Base-by-base conservation (phyloP, 164 flowering plant genomes). In the Annona cherimola region DNA sequence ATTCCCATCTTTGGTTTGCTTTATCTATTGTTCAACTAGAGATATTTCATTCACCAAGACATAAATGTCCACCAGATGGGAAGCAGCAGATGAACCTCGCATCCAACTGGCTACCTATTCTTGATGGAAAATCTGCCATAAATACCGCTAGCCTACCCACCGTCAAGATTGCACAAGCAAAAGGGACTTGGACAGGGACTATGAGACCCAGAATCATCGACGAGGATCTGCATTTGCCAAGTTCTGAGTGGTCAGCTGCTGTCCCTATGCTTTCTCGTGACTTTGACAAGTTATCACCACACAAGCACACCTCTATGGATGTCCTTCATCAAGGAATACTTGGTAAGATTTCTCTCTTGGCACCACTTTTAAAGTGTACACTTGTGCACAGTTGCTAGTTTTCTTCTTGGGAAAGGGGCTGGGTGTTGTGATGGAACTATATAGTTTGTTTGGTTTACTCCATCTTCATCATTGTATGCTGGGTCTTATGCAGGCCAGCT, bases 241-340 rank as follows among this genome's bases (percentile, higher is more conserved):
- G 73, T 72, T 76, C 63, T 46, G 71, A 79, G 67, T 71, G 70
- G 61, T 74, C 81, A 16, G 77, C 71, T 71, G 60, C 78, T 57
- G 61, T 79, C 41, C 45, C 78, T 67, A 60, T 54, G 55, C 76
- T 71, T 57, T 45, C 41, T 77, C 75, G 71, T 55, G 82, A 81
- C 69, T 69, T 87, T 35, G 69, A 71, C 71, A 76, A 75, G 78
- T 67, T 82, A 45, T 67, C 78, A 44, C 64, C 86, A 41, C 71
- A 76, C 57, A 85, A 82, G 79, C 79, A 83, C 50, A 68, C 71
- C 45, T 54, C 78, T 4, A 46, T 81, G 20, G 82, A 85, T 79
- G 80, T 78, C 80, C 83, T 79, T 63, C 75, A 74, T 79, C 87
- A 83, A 89, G 94, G 98, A 90, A 40, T 74, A 78, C 67, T n/a